Evolutionary conservation across 176 grass and related monocot genomes (phyloP), one percentile per base, ranked within the genome.

Genomic region (Lolium rigidum): DNA sequence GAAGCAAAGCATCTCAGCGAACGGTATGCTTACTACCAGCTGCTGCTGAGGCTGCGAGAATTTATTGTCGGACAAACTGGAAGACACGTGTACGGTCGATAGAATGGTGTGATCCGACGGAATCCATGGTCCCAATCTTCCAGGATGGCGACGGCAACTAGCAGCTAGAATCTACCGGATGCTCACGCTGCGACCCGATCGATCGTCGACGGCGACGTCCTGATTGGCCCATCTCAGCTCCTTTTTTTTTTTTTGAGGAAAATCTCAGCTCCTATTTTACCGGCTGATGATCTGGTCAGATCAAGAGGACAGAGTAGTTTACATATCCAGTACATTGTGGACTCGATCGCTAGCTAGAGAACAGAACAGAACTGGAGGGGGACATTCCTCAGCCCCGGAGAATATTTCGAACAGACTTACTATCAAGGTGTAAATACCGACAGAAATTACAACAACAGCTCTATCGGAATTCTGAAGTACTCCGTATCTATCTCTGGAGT

Each of bases 91-190:
- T 63, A 62, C 81, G 81, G 75, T 12, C 1, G 0, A 21, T 3
- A 62, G 26, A 9, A 41, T 11, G 11, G n/a, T 7, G 37, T 38
- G 16, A 43, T n/a, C 14, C 43, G 26, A 47, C 74, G 71, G 71
- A 74, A 74, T 26, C 71, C 3, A 50, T 74, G 71, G 44, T 49
- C 44, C 71, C 71, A 74, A 50, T 74, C 44, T 74, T 74, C 47
- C 44, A 9, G 2, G 71, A 74, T 3, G 50, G 12, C 6, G 71
- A 74, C 46, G 21, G 71, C 71, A 16, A 24, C 71, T 74, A 50
- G 59, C 8, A 8, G 59, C 41, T 16, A 61, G 61, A 66, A 81
- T 66, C 79, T 77, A 54, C 17, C 0, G 43, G 62, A 77, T 56
- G 51, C 72, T 18, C 17, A 48, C 80, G 48, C 63, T 78, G 62